phyloP scores from a whole-genome alignment of 768 basidiomycete species.

The Multifurca ochricompacta region DNA sequence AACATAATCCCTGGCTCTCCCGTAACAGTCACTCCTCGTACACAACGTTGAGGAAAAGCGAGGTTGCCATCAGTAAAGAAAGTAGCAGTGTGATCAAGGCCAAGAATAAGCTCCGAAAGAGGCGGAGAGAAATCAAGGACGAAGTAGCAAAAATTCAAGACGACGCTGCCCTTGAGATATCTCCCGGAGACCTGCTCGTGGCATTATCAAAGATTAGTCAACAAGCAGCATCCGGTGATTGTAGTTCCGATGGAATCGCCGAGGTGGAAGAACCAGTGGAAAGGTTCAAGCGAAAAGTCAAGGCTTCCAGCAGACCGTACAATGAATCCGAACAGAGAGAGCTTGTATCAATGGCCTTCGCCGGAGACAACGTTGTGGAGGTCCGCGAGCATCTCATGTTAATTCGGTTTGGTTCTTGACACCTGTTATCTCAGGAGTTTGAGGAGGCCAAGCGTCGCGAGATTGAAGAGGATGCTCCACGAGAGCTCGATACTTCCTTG shows the following conservation, averaged over 20 bases:
- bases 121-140: constrained; percentile 45
- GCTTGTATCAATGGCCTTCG: constrained; percentile 90
- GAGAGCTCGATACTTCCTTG: constrained; percentile 80
- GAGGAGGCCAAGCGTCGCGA: constrained; percentile 75
- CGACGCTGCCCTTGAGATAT: constrained; percentile 77
- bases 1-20: constrained; percentile 78
- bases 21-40: constrained; percentile 25
- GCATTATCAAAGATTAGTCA: constrained; percentile 10
- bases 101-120: constrained; percentile 68
- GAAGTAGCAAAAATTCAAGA: constrained; percentile 54
- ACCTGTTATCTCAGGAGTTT: constrained; percentile 54
- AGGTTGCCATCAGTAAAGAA: constrained; percentile 60
- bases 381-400: constrained; percentile 33
- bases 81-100: constrained; percentile 56
- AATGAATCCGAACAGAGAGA: constrained; percentile 86
- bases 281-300: constrained; percentile 39
- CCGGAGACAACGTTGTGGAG: constrained; percentile 92
- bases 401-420: constrained; percentile 6
- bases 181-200: constrained; percentile 43
- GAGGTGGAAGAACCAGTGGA: constrained; percentile 68
- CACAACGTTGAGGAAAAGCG: constrained; percentile 61
- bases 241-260: constrained; percentile 49
- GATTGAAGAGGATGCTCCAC: constrained; percentile 81
- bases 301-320: constrained; percentile 28
- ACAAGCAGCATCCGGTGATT: constrained; percentile 21